Conservation (phyloP, 106 monocot genomes). For the Gastrodia elata region DNA sequence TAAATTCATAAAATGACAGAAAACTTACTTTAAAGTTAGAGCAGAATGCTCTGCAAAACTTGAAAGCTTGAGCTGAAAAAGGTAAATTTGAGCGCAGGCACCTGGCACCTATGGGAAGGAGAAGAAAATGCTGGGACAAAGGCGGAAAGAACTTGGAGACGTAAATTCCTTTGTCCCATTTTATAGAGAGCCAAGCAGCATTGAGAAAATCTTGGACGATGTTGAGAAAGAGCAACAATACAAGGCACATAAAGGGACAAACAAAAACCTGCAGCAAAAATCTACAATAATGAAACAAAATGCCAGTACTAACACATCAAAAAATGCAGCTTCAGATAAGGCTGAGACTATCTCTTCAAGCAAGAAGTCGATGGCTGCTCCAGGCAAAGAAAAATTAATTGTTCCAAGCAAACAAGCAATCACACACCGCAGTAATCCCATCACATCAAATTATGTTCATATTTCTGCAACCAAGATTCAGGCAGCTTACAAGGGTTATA, state of each 20-base stretch:
- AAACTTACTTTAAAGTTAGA: not conserved
- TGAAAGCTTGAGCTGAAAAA: not conserved
- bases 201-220: conserved; percentile 78
- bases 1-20: not conserved
- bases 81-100: conserved; percentile 15
- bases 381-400: conserved; percentile 4
- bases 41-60: not conserved
- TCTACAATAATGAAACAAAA: conserved; percentile 4
- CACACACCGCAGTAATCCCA: conserved; percentile 1
- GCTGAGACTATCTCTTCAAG: not conserved
- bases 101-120: conserved; percentile 28
- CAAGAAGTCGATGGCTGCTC: not conserved
- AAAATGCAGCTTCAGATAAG: not conserved
- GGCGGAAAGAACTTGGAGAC: conserved; percentile 37
- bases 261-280: conserved; percentile 16
- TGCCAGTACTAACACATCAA: not conserved
- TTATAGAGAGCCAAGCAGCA: conserved; percentile 63
- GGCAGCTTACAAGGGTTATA: conserved; percentile 67
- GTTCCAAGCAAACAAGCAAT: conserved; percentile 7
- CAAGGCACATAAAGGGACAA: conserved; percentile 8
- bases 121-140: conserved; percentile 45
- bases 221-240: conserved; percentile 44
- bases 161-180: conserved; percentile 48
- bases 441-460: conserved; percentile 16
- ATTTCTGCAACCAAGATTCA: conserved; percentile 65